A percentile compares a stretch with the other conserved stretches of the same genome.
phyloP scores from a whole-genome alignment of 2,329 filamentous ascomycete genomes.

The Venturia pyrina region DNA sequence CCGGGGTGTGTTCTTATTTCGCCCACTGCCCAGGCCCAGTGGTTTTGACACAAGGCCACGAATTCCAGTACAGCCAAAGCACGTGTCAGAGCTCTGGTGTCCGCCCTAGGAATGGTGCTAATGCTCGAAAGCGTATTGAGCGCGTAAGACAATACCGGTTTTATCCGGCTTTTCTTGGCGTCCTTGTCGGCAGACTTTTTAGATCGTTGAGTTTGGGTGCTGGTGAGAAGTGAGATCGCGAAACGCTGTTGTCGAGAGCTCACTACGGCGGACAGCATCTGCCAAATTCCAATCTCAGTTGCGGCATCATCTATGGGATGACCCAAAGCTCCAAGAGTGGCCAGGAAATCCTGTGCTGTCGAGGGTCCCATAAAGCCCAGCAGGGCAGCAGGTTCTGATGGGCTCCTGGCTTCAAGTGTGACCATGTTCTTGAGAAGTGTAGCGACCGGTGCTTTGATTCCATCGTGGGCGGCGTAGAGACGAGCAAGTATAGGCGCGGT shows the following conservation, averaged over 20 bases:
- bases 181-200: not conserved
- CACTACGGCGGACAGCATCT: slow-evolving; percentile 74
- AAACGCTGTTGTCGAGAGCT: slow-evolving; percentile 93
- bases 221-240: slow-evolving; percentile 84
- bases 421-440: slow-evolving; percentile 65
- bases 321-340: slow-evolving; percentile 66
- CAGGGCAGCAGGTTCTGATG: slow-evolving; percentile 81
- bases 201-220: slow-evolving; percentile 61
- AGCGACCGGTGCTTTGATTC: slow-evolving; percentile 56
- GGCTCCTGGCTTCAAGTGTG: slow-evolving; percentile 49
- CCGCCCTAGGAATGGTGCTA: slow-evolving; percentile 33
- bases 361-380: slow-evolving; percentile 78
- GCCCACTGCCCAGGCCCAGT: slow-evolving; percentile 90
- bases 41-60: slow-evolving; percentile 77
- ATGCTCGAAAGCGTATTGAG: slow-evolving; percentile 61
- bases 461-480: slow-evolving; percentile 59
- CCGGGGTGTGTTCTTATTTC: slow-evolving; percentile 62
- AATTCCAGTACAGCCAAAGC: slow-evolving; percentile 75
- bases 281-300: slow-evolving; percentile 66
- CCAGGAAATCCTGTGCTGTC: slow-evolving; percentile 74
- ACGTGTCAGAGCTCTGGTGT: not conserved
- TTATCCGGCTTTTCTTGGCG: slow-evolving; percentile 17
- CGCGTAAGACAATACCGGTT: slow-evolving; percentile 65
- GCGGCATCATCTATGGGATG: slow-evolving; percentile 58
- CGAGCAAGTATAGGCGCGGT: slow-evolving; percentile 66